Conservation (phyloP, 2,329 filamentous ascomycete genomes). For the Alternaria solani region DNA sequence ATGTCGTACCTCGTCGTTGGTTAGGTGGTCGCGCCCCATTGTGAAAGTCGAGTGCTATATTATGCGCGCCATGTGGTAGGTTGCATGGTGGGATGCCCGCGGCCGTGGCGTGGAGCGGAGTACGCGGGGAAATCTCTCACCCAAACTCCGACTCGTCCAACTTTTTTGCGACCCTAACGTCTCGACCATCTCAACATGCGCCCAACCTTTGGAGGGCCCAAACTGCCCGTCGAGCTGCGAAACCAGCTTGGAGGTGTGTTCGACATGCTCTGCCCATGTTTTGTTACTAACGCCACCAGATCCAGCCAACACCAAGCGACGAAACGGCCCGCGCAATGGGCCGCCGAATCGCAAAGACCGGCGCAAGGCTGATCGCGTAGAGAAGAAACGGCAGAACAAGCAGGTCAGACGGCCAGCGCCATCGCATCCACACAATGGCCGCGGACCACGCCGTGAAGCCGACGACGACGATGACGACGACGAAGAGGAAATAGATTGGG, state of each 20-base stretch:
- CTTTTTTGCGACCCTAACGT: slow-evolving; percentile 39
- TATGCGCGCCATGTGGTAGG: slow-evolving; percentile 28
- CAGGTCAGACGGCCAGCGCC: slow-evolving; percentile 22
- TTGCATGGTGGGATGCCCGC: slow-evolving; percentile 29
- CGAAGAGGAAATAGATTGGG: slow-evolving; percentile 37
- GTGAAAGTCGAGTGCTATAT: slow-evolving; percentile 34
- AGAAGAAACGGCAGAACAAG: slow-evolving; percentile 63
- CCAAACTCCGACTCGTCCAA: slow-evolving; percentile 39
- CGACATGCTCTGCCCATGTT: background rate
- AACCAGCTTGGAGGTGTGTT: slow-evolving; percentile 52
- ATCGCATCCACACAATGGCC: slow-evolving; percentile 27
- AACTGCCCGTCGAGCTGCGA: slow-evolving; percentile 56
- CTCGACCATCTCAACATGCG: slow-evolving; percentile 45
- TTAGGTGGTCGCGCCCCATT: slow-evolving; percentile 63
- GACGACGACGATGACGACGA: slow-evolving; percentile 16
- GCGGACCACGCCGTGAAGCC: slow-evolving; percentile 16
- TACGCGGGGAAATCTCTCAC: slow-evolving; percentile 27
- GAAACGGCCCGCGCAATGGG: slow-evolving; percentile 37
- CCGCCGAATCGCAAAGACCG: slow-evolving; percentile 66
- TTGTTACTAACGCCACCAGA: slow-evolving; percentile 27
- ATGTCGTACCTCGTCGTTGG: slow-evolving; percentile 66
- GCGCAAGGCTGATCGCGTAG: slow-evolving; percentile 70
- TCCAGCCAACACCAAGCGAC: slow-evolving; percentile 36
- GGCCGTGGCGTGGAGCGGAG: slow-evolving; percentile 30
- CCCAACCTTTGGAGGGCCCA: slow-evolving; percentile 51